phyloP scores from a whole-genome alignment of 2,329 filamentous ascomycete species.

The Trichophyton equinum region DNA sequence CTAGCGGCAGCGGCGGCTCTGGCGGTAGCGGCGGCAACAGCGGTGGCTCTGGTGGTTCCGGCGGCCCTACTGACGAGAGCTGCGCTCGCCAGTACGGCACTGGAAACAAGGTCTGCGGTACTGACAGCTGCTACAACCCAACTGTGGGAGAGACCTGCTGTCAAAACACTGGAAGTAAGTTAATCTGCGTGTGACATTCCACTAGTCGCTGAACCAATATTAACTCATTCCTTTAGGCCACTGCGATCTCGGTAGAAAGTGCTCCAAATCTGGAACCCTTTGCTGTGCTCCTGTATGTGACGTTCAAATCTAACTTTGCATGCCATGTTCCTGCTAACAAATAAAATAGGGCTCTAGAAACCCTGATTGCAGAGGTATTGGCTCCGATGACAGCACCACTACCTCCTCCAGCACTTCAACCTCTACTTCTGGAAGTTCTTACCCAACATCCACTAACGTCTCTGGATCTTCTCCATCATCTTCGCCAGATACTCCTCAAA shows the following conservation, averaged over 20 bases:
- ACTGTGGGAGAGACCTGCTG: conserved; percentile 1
- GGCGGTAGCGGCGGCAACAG: neutral
- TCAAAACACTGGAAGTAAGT: neutral
- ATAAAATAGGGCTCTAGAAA: neutral
- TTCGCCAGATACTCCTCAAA: neutral
- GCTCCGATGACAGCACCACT: neutral
- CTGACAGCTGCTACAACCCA: neutral
- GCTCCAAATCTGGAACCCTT: neutral
- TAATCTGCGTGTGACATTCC: neutral
- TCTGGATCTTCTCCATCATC: neutral
- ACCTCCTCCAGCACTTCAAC: neutral
- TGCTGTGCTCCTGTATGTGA: conserved; percentile 1
- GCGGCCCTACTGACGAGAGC: neutral
- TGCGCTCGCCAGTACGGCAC: neutral
- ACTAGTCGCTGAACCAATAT: neutral
- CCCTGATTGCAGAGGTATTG: neutral
- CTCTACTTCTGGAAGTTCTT: neutral
- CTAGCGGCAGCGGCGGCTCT: neutral
- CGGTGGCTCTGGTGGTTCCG: neutral
- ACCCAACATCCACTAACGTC: neutral
- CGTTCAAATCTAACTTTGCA: neutral
- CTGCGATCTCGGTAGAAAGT: neutral
- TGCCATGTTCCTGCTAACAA: neutral
- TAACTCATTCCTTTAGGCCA: neutral
- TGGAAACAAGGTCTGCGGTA: conserved; percentile 2